Evolutionary conservation across 2,329 filamentous ascomycete genomes (phyloP).

Genomic region (Fonsecaea nubica): DNA sequence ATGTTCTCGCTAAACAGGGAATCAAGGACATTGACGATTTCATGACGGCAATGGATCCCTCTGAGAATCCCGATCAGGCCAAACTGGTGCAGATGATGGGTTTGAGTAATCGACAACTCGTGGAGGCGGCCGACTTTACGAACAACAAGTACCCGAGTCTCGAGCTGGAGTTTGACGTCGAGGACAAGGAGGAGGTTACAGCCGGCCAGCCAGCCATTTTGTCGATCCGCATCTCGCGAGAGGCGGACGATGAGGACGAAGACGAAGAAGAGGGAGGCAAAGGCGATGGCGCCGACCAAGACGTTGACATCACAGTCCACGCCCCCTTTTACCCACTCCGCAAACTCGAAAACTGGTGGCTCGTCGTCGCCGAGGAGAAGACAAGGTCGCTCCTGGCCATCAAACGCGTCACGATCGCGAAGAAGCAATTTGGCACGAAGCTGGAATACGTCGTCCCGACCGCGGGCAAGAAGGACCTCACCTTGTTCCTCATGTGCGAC

Average conservation of each 20-base stretch:
- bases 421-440: constrained; percentile 72
- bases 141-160: constrained; percentile 97
- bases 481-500: constrained; percentile 94
- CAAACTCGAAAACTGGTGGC: constrained; percentile 99
- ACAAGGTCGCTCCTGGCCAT: constrained; percentile 87
- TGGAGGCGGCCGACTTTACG: constrained; percentile 90
- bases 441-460: constrained; percentile 88
- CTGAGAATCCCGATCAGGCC: constrained; percentile 83
- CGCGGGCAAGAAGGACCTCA: constrained; percentile 83
- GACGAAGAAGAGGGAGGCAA: constrained; percentile 48
- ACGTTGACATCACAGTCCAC: constrained; percentile 83
- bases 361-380: constrained; percentile 91
- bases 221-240: constrained; percentile 79
- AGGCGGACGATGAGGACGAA: constrained; percentile 48
- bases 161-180: constrained; percentile 84
- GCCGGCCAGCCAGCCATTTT: constrained; percentile 83
- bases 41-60: constrained; percentile 98
- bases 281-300: constrained; percentile 42
- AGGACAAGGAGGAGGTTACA: constrained; percentile 79
- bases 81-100: constrained; percentile 75
- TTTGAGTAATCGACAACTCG: constrained; percentile 80
- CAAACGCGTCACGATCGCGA: constrained; percentile 89
- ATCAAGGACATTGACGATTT: constrained; percentile 97
- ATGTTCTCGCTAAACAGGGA: constrained; percentile 50
- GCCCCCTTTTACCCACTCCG: constrained; percentile 90